These are phyloP conservation scores for Claviceps monticola DNA, from an alignment of 2,329 filamentous ascomycete species.

Conservation along the genomic window DNA sequence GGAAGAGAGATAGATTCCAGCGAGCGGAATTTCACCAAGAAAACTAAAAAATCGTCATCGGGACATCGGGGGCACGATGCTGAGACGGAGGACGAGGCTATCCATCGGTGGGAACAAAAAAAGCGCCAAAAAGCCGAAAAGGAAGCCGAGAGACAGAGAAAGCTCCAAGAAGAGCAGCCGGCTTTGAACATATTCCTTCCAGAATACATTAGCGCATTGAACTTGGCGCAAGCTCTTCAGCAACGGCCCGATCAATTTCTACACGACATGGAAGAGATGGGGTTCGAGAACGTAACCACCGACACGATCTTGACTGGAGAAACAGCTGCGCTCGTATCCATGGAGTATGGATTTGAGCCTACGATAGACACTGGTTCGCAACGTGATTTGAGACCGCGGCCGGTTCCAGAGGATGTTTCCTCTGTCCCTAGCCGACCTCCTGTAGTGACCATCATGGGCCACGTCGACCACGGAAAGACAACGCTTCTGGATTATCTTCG, in stretches of 20 bases:
- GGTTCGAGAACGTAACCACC: slow-evolving; percentile 71
- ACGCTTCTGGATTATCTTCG: slow-evolving; percentile 88
- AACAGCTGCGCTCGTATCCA: slow-evolving; percentile 76
- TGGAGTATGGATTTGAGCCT: slow-evolving; percentile 87
- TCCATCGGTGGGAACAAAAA: slow-evolving; percentile 23
- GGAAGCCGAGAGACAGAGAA: slow-evolving; percentile 24
- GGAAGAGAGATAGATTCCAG: slow-evolving; percentile 11
- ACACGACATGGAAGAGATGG: slow-evolving; percentile 63
- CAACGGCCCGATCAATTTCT: slow-evolving; percentile 61
- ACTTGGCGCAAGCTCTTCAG: slow-evolving; percentile 62
- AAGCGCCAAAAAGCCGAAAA: slow-evolving; percentile 29
- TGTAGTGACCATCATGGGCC: slow-evolving; percentile 97
- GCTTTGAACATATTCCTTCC: slow-evolving; percentile 60
- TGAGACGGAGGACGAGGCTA: slow-evolving; percentile 25
- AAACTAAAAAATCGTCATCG: slow-evolving; percentile 10
- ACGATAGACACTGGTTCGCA: slow-evolving; percentile 52
- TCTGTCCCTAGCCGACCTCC: slow-evolving; percentile 64
- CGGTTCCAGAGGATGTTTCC: slow-evolving; percentile 53
- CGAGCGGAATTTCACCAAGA: slow-evolving; percentile 12
- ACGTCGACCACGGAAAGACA: slow-evolving; percentile 97
- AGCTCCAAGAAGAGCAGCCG: slow-evolving; percentile 26
- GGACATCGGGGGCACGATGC: slow-evolving; percentile 14
- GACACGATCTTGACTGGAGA: slow-evolving; percentile 85
- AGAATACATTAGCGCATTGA: slow-evolving; percentile 80
- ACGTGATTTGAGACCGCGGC: slow-evolving; percentile 58